Evolutionary conservation across 192 early-diverging fungal genomes (phyloP), one percentile per base, ranked within the genome.

Genomic region (Mortierella hygrophila): DNA sequence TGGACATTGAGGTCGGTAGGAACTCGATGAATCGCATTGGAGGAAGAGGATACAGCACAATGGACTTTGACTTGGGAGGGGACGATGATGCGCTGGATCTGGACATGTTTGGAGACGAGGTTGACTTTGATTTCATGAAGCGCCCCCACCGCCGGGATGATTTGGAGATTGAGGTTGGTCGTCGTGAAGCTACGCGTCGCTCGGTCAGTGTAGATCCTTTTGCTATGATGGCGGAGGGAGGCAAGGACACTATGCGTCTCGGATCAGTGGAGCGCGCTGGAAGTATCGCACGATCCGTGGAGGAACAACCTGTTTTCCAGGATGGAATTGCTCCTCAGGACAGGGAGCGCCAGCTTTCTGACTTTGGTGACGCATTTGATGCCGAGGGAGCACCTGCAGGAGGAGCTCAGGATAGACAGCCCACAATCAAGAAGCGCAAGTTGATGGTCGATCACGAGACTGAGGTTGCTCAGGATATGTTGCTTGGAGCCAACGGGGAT

Each of bases 401-500:
- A 57, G 79, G n/a, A 29, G 82, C 46, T 77, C 72, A 32, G 10
- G 65, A 68, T n/a, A 71, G 54, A 65, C 82, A 75, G n/a, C 46
- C 68, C 10, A 80, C 74, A 10, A 73, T 89, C 54, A 91, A 92
- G 74, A 90, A 88, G 73, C 91, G 94, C 54, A 94, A 89, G 72
- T 76, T 95, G 3, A 80, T 94, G 41, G 90, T 96, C 4, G 95
- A 97, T 79, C 82, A 89, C 10, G 81, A 90, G n/a, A 96, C 92
- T 2, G 94, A 96, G 85, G 88, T 97, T 72, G 80, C 93, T 26
- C 87, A 91, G 65, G 86, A 90, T 11, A n/a, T 71, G 6, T 16
- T 78, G 21, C 41, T 65, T 63, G 57, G 68, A 37, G 13, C 46
- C 49, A 73, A 74, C 26, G 49, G 90, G 3, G 91, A 93, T 74